Conservation (phyloP, 2,329 filamentous ascomycete species). For the Phyllachora maydis region DNA sequence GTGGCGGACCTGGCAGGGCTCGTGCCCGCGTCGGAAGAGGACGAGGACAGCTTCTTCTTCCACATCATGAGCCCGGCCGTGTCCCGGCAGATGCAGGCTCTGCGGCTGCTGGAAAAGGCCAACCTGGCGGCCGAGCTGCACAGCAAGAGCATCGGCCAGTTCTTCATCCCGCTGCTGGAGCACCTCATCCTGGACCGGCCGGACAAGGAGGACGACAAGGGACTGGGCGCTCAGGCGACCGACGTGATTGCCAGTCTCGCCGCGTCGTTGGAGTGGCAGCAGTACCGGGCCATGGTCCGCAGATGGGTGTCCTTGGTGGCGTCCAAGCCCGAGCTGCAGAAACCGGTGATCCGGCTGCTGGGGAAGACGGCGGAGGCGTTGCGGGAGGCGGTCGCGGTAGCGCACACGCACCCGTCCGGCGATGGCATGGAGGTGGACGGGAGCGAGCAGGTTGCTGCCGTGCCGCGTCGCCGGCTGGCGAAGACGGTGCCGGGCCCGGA, state of each 20-base stretch:
- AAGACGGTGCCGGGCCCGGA: conserved; percentile 43
- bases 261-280: conserved; percentile 67
- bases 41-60: conserved; percentile 61
- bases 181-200: conserved; percentile 79
- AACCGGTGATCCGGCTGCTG: conserved; percentile 65
- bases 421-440: conserved; percentile 23
- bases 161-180: conserved; percentile 81
- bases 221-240: conserved; percentile 72
- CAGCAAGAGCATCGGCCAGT: conserved; percentile 61
- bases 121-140: conserved; percentile 43
- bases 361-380: conserved; percentile 66
- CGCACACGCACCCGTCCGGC: conserved; percentile 6
- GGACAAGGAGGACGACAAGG: conserved; percentile 58
- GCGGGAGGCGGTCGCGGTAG: conserved; percentile 9
- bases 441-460: too few species aligned
- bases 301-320: conserved; percentile 69
- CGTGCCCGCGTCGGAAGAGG: conserved; percentile 37
- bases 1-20: conserved; percentile 57
- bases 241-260: conserved; percentile 57
- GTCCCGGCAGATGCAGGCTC: conserved; percentile 63
- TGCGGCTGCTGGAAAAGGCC: conserved; percentile 54
- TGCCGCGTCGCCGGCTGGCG: conserved; percentile 34
- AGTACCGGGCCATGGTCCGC: conserved; percentile 69
- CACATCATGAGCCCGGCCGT: conserved; percentile 84
- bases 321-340: conserved; percentile 64